These are phyloP conservation scores for Trifolium fragiferum DNA, from an alignment of 306 rosid genomes.

Conservation along the genomic window DNA sequence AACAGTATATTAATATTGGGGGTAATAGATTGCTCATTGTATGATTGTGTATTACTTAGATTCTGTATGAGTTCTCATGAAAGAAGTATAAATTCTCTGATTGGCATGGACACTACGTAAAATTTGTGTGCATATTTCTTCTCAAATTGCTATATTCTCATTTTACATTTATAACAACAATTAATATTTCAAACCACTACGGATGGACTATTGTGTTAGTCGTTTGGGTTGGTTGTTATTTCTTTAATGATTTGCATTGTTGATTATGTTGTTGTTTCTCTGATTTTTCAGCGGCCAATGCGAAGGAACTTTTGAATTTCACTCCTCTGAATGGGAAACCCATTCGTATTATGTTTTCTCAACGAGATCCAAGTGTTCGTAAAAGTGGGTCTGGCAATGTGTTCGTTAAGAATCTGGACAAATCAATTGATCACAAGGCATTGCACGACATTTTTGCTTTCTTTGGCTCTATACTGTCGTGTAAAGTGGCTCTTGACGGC, in stretches of 20 bases:
- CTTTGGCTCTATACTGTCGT: constrained; percentile 81
- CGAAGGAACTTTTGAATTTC: constrained; percentile 65
- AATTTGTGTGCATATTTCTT: not conserved
- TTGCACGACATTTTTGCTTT: constrained; percentile 72
- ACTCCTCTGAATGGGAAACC: constrained; percentile 72
- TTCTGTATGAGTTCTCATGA: not conserved
- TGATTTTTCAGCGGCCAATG: constrained; percentile 60
- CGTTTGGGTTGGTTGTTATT: not conserved
- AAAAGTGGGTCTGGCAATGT: constrained; percentile 80
- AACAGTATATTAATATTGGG: not conserved
- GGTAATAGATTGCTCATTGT: not conserved
- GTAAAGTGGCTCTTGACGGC: constrained; percentile 74
- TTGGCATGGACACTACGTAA: not conserved
- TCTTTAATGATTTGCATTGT: not conserved
- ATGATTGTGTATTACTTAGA: no score
- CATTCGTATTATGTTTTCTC: constrained; percentile 81
- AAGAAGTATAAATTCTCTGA: not conserved
- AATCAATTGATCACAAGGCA: constrained; percentile 76
- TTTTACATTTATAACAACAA: not conserved
- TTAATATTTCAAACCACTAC: not conserved
- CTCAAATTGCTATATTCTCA: not conserved
- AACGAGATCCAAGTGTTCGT: constrained; percentile 80
- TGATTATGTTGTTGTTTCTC: not conserved
- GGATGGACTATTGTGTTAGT: constrained; percentile 2
- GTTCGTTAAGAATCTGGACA: constrained; percentile 78